Base-by-base conservation (phyloP, 176 grass and related monocot genomes). In the Eremochloa ophiuroides region DNA sequence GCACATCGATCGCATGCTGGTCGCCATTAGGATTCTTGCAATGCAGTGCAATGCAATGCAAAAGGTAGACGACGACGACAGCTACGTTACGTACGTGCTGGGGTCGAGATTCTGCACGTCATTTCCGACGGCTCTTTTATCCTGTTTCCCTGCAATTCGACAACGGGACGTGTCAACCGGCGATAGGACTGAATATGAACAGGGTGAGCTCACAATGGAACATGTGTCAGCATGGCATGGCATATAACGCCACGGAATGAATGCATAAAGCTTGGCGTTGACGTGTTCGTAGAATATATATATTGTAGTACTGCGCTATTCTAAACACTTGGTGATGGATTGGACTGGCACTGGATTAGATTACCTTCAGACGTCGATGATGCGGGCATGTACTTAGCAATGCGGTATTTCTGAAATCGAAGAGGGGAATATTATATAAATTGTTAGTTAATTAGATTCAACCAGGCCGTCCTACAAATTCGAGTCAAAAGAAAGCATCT, bases 371-470 rank as follows among this genome's bases (percentile, higher is more conserved):
- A 48, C 12, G 46, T 74, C 17, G 86, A 90, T 10, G 85, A 90
- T 15, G 88, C 92, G 25, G 92, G 92, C 50, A 89, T 91, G 88
- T 91, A 88, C 64, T 94, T 97, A 1, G 90, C 95, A 34, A 70
- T 85, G 20, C 95, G 92, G 51, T 91, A 97, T 76, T 97, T 97
- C 95, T 97, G 91, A 4, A 60, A 71, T 40, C 1, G 1, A 33
- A 65, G 25, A 80, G 39, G 63, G 34, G 11, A 22, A 71, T 2
- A 77, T 0, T 10, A 74, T n/a, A n/a, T n/a, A n/a, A 71, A 28
- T 18, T 59, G 35, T 61, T n/a, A 70, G 60, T 5, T 65, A 70
- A 47, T 5, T 65, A 65, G 73, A 1, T 63, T 29, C 43, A 83
- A 58, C 26, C 27, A 26, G 23, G 10, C 23, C 43, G 65, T 17